These are phyloP conservation scores for Rhizopus sp. DNA, from an alignment of 371 early-diverging fungal species.

Conservation along the genomic window DNA sequence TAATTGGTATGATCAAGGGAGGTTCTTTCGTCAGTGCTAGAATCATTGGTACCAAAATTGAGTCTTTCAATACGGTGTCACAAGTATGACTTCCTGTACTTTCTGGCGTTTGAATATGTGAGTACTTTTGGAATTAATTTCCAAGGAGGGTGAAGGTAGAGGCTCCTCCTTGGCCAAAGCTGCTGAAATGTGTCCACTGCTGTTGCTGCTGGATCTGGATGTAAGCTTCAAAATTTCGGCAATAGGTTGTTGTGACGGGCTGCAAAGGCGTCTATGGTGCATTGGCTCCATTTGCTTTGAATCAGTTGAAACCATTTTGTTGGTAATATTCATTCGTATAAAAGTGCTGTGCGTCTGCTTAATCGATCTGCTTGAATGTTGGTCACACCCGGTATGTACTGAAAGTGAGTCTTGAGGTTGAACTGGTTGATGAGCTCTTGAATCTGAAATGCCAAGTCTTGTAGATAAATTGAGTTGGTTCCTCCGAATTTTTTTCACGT, in stretches of 20 bases:
- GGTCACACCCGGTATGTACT: conserved; percentile 13
- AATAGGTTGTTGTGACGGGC: conserved; percentile 15
- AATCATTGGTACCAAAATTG: too few species aligned
- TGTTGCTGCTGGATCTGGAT: conserved; percentile 23
- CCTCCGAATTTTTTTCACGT: conserved; percentile 7
- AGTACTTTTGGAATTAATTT: too few species aligned
- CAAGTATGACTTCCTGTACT: too few species aligned
- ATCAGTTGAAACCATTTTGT: not conserved
- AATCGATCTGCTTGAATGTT: conserved; percentile 12
- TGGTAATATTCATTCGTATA: conserved; percentile 7
- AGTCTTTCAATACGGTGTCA: too few species aligned
- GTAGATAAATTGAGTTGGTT: conserved; percentile 11
- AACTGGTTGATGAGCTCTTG: conserved; percentile 1
- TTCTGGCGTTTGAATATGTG: too few species aligned
- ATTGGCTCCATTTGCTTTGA: not conserved
- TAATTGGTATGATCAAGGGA: too few species aligned
- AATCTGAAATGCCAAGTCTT: conserved; percentile 10
- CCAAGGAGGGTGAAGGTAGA: too few species aligned
- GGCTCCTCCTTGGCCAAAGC: conserved; percentile 17
- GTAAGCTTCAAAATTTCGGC: conserved; percentile 17
- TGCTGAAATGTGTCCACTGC: conserved; percentile 30
- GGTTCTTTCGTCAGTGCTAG: too few species aligned
- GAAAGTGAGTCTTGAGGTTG: conserved; percentile 7
- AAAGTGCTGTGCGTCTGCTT: not conserved
- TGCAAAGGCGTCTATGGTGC: conserved; percentile 31